Evolutionary conservation across 1,139 yeast species (phyloP), one percentile per base, ranked within the genome.

Genomic region (Diutina scorzettiae): DNA sequence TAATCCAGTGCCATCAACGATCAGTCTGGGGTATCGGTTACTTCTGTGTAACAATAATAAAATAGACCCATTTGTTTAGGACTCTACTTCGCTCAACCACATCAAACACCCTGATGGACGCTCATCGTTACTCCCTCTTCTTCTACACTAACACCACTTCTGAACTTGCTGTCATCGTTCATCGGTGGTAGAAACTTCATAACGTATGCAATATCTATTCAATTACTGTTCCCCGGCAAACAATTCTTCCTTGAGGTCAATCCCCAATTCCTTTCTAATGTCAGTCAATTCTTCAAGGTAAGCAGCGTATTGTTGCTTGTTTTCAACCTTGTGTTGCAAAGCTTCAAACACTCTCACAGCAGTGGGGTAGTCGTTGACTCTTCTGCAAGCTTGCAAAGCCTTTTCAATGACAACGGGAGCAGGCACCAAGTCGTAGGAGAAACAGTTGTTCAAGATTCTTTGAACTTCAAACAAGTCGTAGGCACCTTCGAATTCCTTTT

Each of bases 301-400:
- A 53, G 96, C 96, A 56, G 81, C 76, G 75, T 91, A 91, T 71
- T 89, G 97, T 55, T 81, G 81, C 61, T 77, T 80, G 71, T 81
- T 85, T 66, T 89, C 96, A 51, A 91, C 97, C 75, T 91, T 91
- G 78, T 79, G 85, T 66, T 83, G 85, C 64, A 91, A 78, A 52
- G 86, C 83, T 71, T 91, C 98, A 57, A 91, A 91, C 48, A 95
- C 95, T 71, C 98, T 84, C 54, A 89, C 93, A 46, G 98, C 98
- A 49, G 97, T 89, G 49, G 98, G 96, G 71, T 85, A 85, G 71
- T 91, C 98, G 66, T 93, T 87, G 53, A 91, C 97, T 71, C 98
- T 85, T 78, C 98, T 87, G 58, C 97, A 91, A 43, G 98, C 98
- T 69, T 84, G 81, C 62, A 91, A 77, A 43, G 98, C 98, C 71